These are phyloP conservation scores for Mortierella sp. DNA, from an alignment of 371 early-diverging fungal genomes.

Conservation along the genomic window DNA sequence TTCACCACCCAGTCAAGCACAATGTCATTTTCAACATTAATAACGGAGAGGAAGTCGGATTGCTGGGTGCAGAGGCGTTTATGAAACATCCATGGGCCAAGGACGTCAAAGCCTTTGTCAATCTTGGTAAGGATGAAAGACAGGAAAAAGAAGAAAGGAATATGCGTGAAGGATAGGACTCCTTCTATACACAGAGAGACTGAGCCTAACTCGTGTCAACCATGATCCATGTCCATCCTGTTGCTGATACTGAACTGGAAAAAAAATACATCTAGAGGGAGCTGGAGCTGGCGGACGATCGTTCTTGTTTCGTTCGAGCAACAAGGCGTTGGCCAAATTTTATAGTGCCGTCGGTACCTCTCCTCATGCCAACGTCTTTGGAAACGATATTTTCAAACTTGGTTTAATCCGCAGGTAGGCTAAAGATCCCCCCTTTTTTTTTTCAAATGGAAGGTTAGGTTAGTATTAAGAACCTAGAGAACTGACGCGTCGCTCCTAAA, in stretches of 20 bases:
- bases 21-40: conserved; percentile 86
- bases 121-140: conserved; percentile 63
- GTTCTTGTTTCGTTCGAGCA: conserved; percentile 73
- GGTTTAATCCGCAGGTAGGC: conserved; percentile 69
- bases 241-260: too few species aligned
- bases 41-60: conserved; percentile 87
- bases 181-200: too few species aligned
- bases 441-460: background rate
- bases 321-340: conserved; percentile 59
- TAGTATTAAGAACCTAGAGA: background rate
- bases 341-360: conserved; percentile 56
- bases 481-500: too few species aligned
- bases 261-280: conserved; percentile 70
- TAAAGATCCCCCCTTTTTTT: background rate
- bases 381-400: conserved; percentile 74
- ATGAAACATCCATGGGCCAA: conserved; percentile 81
- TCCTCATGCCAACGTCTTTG: conserved; percentile 66
- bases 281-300: conserved; percentile 85
- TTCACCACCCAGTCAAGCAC: conserved; percentile 63
- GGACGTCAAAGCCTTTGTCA: conserved; percentile 80
- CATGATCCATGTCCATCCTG: too few species aligned
- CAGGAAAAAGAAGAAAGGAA: too few species aligned
- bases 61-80: conserved; percentile 79
- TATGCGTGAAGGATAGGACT: too few species aligned
- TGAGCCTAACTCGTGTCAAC: too few species aligned